phyloP scores from a whole-genome alignment of 257 asterid species.

The Hygrophila difformis region DNA sequence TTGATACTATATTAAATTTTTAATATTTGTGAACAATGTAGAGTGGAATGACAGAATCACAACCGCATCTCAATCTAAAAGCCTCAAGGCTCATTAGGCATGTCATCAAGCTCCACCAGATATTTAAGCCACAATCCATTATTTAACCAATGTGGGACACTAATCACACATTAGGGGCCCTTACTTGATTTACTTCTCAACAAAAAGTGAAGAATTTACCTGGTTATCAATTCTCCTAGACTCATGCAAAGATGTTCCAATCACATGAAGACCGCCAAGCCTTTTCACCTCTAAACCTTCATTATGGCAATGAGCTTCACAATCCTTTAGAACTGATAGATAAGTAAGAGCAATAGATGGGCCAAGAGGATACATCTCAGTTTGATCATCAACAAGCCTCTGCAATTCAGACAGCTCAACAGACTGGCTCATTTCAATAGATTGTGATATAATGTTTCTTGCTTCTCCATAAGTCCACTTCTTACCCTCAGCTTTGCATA shows the following conservation, averaged over 20 bases:
- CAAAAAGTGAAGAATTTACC: slow-evolving; percentile 36
- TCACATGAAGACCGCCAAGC: slow-evolving; percentile 95
- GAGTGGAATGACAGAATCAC: no score
- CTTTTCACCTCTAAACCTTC: slow-evolving; percentile 93
- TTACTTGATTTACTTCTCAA: no score
- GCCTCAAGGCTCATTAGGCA: no score
- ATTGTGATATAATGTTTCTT: slow-evolving; percentile 58
- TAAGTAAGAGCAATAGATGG: slow-evolving; percentile 86
- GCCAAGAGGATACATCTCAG: slow-evolving; percentile 86
- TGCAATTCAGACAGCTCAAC: slow-evolving; percentile 51
- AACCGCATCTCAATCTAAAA: no score
- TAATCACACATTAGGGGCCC: no score
- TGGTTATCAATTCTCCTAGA: slow-evolving; percentile 98
- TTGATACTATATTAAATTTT: no score
- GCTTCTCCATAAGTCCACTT: slow-evolving; percentile 65
- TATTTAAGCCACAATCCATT: no score
- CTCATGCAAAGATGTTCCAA: slow-evolving; percentile 96
- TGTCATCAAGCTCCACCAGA: no score
- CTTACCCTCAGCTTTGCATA: slow-evolving; percentile 73
- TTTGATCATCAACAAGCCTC: slow-evolving; percentile 69
- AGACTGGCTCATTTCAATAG: slow-evolving; percentile 81
- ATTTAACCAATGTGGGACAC: no score
- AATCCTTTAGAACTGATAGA: slow-evolving; percentile 73
- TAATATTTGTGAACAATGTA: no score
- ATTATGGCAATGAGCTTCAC: slow-evolving; percentile 65